Conservation (phyloP, 1,284 basidiomycete species). For the Apiotrichum mycotoxinovorans region DNA sequence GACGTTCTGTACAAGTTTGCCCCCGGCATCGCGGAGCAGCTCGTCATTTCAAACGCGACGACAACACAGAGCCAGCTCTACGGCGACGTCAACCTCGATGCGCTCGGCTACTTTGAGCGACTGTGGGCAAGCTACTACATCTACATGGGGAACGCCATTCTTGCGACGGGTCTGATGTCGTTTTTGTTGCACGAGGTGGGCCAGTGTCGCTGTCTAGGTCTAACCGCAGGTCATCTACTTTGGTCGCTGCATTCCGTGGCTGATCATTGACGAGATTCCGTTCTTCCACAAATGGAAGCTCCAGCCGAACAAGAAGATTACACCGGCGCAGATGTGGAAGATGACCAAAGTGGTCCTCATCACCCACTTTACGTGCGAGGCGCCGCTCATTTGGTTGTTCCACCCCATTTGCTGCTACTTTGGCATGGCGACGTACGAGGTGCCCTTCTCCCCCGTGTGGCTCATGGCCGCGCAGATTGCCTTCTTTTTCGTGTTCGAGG, state of each 20-base stretch:
- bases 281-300: conserved; percentile 94
- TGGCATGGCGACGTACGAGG: conserved; percentile 80
- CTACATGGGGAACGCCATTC: conserved; percentile 77
- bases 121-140: conserved; percentile 77
- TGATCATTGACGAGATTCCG: conserved; percentile 89
- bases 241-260: conserved; percentile 89
- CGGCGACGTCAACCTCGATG: conserved; percentile 57
- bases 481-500: conserved; percentile 93
- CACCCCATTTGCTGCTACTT: conserved; percentile 86
- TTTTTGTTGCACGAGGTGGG: conserved; percentile 89
- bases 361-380: conserved; percentile 92
- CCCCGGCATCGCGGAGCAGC: conserved; percentile 35
- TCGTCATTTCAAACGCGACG: conserved; percentile 40
- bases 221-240: conserved; percentile 83
- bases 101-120: conserved; percentile 69
- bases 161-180: conserved; percentile 91
- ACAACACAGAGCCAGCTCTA: conserved; percentile 43
- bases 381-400: conserved; percentile 94
- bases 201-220: background rate
- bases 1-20: conserved; percentile 36
- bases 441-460: conserved; percentile 75
- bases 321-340: conserved; percentile 81
- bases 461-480: conserved; percentile 75
- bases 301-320: conserved; percentile 77
- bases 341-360: conserved; percentile 92